Conservation (phyloP, 2,329 filamentous ascomycete genomes). For the Thermomyces lanuginosus region DNA sequence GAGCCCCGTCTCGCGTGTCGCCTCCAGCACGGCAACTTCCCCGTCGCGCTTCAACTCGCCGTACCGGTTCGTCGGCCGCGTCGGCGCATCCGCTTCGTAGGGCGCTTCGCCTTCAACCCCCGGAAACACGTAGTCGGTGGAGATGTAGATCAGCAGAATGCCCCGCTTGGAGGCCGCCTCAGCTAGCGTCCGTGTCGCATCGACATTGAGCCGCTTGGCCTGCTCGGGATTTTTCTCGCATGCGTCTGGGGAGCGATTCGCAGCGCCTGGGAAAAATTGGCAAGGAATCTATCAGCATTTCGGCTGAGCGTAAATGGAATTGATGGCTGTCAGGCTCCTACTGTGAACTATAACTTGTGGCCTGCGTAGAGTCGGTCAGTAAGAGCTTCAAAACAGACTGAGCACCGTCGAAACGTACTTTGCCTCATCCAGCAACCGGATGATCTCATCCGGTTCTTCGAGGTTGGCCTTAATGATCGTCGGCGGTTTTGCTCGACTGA, state of each 20-base stretch:
- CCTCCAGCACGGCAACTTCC: conserved; percentile 51
- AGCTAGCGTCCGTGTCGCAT: conserved; percentile 52
- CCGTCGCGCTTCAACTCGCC: conserved; percentile 58
- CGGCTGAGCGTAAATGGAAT: conserved; percentile 1
- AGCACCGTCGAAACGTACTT: conserved; percentile 25
- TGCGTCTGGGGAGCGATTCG: conserved; percentile 74
- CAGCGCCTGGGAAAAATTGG: conserved; percentile 45
- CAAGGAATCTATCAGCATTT: not conserved
- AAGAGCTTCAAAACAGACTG: conserved; percentile 1
- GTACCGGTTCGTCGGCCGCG: conserved; percentile 64
- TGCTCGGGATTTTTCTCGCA: conserved; percentile 65
- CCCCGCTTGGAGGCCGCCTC: conserved; percentile 42
- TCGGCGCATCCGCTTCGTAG: conserved; percentile 48
- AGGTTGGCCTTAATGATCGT: conserved; percentile 45
- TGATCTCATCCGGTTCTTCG: conserved; percentile 29
- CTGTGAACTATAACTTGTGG: conserved; percentile 70
- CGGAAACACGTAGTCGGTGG: conserved; percentile 64
- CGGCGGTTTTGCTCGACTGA: conserved; percentile 55
- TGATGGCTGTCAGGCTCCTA: conserved; percentile 25
- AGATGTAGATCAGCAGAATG: conserved; percentile 42
- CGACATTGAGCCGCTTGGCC: conserved; percentile 57
- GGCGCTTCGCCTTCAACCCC: conserved; percentile 70
- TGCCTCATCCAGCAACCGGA: conserved; percentile 33
- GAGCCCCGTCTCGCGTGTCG: conserved; percentile 36
- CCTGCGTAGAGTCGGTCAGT: conserved; percentile 26